Base-by-base conservation (phyloP, 108 stramenopile genomes). In the Pseudonitzschia pungens region DNA sequence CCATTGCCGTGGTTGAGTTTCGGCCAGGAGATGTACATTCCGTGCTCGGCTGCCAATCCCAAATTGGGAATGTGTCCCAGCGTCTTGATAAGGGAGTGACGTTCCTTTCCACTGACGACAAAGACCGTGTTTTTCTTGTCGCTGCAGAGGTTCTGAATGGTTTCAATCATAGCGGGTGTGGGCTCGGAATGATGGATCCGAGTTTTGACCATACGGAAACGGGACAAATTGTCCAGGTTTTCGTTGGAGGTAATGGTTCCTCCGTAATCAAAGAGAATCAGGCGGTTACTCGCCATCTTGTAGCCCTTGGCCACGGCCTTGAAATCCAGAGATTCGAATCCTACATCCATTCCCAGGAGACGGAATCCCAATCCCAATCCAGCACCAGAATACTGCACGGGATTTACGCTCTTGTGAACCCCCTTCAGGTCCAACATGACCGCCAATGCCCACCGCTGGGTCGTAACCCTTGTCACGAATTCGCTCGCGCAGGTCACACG, bases 251-350 rank as follows among this genome's bases (percentile, higher is more conserved):
- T 77, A 44, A 99, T 93, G 9, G 97, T 97, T 56, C 99, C 98
- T 26, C 96, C 97, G 68, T 97, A 99, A 73, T 99, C 99, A 50
- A 98, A 73, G 57, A 99, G 70, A 72, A 99, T 93, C 11, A 99
- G 83, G 11, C 99, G 79, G 15, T 84, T 77, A 48, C 78, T 74
- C 0, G 95, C 72, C 59, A 73, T 81, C 41, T 85, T 84, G 83
- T 93, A 97, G 16, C 90, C 91, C 41, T 80, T 85, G 40, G 84
- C 81, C 58, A 97, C 88, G 32, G 81, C 78, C 53, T 77, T 79
- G 36, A 83, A 78, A 62, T 94, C 88, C 2, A 97, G 82, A 2
- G 83, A 81, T 28, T 66, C 70, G 60, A 92, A 92, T 57, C 81
- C 89, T 69, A 80, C 85, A 62, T 92, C 94, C 92, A 91, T 91